phyloP scores from a whole-genome alignment of 805 yeast species.

The Kluyveromyces dobzhanskii region DNA sequence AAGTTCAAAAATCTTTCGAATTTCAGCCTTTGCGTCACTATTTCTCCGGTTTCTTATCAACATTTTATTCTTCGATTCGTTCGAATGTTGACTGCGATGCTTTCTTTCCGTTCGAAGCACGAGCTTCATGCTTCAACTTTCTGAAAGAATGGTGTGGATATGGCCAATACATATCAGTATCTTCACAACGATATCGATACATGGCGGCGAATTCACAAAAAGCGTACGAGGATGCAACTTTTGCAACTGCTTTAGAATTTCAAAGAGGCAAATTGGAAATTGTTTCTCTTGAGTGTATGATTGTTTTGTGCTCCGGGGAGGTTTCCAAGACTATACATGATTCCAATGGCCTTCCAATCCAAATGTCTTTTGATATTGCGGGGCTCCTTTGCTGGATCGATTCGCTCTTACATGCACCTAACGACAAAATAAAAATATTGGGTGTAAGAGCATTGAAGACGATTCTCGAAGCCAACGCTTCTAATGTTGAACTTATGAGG shows the following conservation, averaged over 20 bases:
- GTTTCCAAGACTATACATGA: conserved; percentile 39
- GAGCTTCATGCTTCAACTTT: conserved; percentile 73
- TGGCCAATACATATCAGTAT: conserved; percentile 54
- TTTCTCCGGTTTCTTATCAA: conserved; percentile 75
- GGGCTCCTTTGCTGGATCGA: conserved; percentile 76
- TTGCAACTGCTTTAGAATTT: conserved; percentile 71
- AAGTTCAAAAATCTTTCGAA: conserved; percentile 56
- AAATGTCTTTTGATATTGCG: conserved; percentile 61
- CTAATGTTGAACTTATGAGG: conserved; percentile 40
- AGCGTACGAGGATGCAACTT: conserved; percentile 35
- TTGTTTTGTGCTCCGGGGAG: conserved; percentile 69
- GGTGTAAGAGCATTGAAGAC: conserved; percentile 69
- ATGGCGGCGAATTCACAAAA: conserved; percentile 41
- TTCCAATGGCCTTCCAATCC: conserved; percentile 27
- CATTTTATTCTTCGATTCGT: conserved; percentile 52
- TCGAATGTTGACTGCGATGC: conserved; percentile 33
- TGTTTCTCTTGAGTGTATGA: conserved; percentile 77
- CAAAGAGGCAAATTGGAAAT: conserved; percentile 63
- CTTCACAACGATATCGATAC: conserved; percentile 55
- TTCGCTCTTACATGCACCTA: conserved; percentile 51
- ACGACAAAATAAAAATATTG: conserved; percentile 46
- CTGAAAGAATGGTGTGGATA: conserved; percentile 93
- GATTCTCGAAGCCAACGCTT: conserved; percentile 52
- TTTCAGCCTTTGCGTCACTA: conserved; percentile 74
- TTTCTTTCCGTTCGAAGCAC: conserved; percentile 80